Evolutionary conservation across 78 protist species (phyloP), one percentile per base, ranked within the genome.

Genomic region (Mastigamoeba balamuthi): DNA sequence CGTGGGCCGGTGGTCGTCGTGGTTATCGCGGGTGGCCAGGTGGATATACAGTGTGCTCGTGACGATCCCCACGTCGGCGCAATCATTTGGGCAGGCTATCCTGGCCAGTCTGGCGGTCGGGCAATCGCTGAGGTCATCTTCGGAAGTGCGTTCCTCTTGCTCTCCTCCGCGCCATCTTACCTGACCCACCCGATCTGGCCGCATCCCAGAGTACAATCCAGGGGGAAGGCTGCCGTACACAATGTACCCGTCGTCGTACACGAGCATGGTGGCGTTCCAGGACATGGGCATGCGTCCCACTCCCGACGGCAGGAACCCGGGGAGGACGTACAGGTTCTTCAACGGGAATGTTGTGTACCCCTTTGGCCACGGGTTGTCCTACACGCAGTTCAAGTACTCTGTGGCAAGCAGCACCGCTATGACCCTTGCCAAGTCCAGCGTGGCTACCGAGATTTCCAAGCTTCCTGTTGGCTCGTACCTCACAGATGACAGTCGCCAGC

Each of bases 51-150:
- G 35, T 48, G 35, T 48, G 58, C 58, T 48, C 17, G 17, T 17
- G 17, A 48, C 58, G 17, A 48, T 48, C 17, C 17, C 17, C 17
- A 48, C 35, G 17, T 48, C 17, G 40, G 27, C 39, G 74, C 70
- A 27, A 29, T 71, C 40, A 10, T 79, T 27, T 63, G 67, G 68
- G 67, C 2, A 9, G 73, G 76, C 10, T 79, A 79, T 29, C 79
- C 79, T 0, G 84, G 84, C 37, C 78, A 79, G 41, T 1, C 33
- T 3, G 84, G 79, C n/a, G 84, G 84, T 0, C 48, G 9, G 63
- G 84, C 84, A 1, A 17, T 79, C 6, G 69, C 68, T 2, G 41
- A 72, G 25, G 40, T 27, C 4, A 27, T 79, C n/a, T 79, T 79
- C 58, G 58, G 58, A 48, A 17, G 17, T n/a, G n/a, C n/a, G n/a